Evolutionary conservation across 139 green algal genomes (phyloP).

Genomic region (Chlamydomonas schloesseri): DNA sequence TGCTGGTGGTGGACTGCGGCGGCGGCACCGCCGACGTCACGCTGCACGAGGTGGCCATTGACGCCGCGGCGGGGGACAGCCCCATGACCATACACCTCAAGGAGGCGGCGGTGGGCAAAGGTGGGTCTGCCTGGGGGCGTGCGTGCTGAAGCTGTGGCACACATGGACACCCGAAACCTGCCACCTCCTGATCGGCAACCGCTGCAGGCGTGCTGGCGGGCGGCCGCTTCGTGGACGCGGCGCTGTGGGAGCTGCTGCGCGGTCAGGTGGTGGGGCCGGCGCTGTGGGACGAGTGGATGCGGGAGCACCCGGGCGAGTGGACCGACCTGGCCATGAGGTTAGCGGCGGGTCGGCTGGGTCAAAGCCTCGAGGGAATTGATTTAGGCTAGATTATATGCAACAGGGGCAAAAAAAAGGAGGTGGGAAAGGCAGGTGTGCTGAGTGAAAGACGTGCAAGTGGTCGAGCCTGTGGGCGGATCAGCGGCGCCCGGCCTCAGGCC

Average conservation of each 20-base stretch:
- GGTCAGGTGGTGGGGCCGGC: not conserved
- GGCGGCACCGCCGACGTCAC: conserved; percentile 31
- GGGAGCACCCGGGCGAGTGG: not conserved
- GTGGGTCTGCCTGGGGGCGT: not conserved
- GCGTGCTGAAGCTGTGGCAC: too few species aligned
- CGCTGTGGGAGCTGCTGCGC: not conserved
- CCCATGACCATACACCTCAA: not conserved
- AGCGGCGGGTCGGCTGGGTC: not conserved
- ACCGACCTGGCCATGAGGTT: not conserved
- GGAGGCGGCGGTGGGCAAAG: conserved; percentile 16
- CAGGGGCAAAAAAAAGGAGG: too few species aligned
- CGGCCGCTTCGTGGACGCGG: conserved; percentile 7
- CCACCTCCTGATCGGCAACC: too few species aligned
- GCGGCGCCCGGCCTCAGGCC: too few species aligned
- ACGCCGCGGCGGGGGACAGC: not conserved
- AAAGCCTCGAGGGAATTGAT: too few species aligned
- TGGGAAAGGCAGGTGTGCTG: too few species aligned
- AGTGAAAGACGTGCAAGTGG: too few species aligned
- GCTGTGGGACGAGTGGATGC: conserved; percentile 17
- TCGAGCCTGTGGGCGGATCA: too few species aligned
- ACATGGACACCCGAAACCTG: too few species aligned
- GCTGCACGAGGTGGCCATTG: conserved; percentile 4
- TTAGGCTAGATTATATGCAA: too few species aligned
- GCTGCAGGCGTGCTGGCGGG: conserved; percentile 19
- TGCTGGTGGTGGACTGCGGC: conserved; percentile 46